phyloP scores from a whole-genome alignment of 345 rosid genomes.

The Syzygium grande region DNA sequence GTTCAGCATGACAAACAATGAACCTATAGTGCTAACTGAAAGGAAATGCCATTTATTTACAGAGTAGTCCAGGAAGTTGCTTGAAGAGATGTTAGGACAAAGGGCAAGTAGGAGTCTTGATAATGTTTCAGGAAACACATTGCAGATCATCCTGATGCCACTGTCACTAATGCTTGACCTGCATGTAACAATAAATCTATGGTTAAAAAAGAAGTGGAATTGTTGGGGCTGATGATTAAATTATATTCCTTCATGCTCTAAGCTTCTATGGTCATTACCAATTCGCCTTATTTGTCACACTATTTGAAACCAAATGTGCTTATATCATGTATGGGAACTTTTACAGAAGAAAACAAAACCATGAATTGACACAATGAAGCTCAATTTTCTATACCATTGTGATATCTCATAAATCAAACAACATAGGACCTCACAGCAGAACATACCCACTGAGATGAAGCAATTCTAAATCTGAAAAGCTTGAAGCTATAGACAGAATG shows the following conservation, averaged over 20 bases:
- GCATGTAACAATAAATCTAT: too few relatives aligned
- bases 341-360: background rate
- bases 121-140: slow-evolving; percentile 71
- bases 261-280: background rate
- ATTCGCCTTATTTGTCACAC: background rate
- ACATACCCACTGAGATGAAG: too few relatives aligned
- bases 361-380: background rate
- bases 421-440: too few relatives aligned
- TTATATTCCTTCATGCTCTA: background rate
- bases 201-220: background rate
- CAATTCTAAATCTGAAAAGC: too few relatives aligned
- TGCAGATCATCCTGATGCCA: slow-evolving; percentile 97
- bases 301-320: background rate
- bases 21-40: background rate
- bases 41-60: background rate
- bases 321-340: background rate
- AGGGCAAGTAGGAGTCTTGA: slow-evolving; percentile 83
- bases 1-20: background rate
- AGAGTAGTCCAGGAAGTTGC: slow-evolving; percentile 36
- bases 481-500: too few relatives aligned
- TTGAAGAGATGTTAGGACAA: slow-evolving; percentile 96
- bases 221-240: background rate
- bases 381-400: background rate
- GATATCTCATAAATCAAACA: too few relatives aligned
- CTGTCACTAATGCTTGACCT: too few relatives aligned